Evolutionary conservation across 805 yeast genomes (phyloP), one percentile per base, ranked within the genome.

Genomic region (Zygosaccharomyces gambellarensis): DNA sequence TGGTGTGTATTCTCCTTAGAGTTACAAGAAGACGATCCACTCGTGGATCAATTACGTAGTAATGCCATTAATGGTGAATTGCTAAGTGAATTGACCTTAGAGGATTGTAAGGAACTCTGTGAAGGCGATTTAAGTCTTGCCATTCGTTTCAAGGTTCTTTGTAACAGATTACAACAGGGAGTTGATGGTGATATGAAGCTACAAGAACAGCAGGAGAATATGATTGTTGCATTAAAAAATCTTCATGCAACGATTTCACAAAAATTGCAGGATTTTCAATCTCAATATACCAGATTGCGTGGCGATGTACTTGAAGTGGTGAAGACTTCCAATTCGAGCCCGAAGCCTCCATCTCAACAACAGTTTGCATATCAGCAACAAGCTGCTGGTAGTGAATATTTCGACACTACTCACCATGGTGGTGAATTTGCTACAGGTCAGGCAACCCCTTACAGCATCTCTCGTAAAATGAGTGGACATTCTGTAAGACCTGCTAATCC

Each of bases 101-200:
- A 77, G 7, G 94, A 89, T 61, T 77, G 90, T 39, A 72, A 74
- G 52, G 96, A 90, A 46, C 69, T 92, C 60, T 95, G 90, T 2
- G 75, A 86, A 1, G 48, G 52, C 5, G 70, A 73, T 30, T 62
- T 85, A 29, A 75, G 77, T 28, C 76, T 78, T 17, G 73, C 96
- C 25, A 71, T 90, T 3, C 63, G 66, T 36, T 69, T 90, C 38
- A 81, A 87, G 62, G 73, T 76, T 45, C 76, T 80, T 27, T 77
- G 89, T 36, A 77, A 80, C 57, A 78, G 74, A 36, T 68, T 88
- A 29, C 50, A 47, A 22, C 49, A 45, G 38, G 57, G 41, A 38
- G 46, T 32, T 42, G 50, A 43, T 39, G 50, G 31, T 40, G 47
- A 44, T 51, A 41, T 51, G 19, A 59, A 55, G 28, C 48, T 54